These are phyloP conservation scores for Solanum lignicaule DNA, from an alignment of 257 asterid genomes.

Conservation along the genomic window DNA sequence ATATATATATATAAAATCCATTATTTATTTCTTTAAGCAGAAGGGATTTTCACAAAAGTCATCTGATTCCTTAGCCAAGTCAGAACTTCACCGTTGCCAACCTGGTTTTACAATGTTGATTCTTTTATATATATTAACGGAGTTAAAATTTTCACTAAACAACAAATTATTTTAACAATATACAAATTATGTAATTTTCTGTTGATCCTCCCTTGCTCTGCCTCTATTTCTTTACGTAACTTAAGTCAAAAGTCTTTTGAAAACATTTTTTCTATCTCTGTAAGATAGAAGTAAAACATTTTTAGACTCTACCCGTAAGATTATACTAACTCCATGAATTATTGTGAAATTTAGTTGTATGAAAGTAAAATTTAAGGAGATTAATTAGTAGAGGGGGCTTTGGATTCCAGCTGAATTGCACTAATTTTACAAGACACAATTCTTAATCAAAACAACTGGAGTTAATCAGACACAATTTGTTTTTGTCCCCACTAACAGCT, in stretches of 20 bases:
- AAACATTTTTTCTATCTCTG: neutral
- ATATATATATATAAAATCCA: neutral
- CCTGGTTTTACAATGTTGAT: conserved; percentile 10
- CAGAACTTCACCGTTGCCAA: conserved; percentile 5
- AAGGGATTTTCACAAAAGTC: neutral
- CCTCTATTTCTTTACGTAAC: neutral
- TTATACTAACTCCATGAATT: neutral
- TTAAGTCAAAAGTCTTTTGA: neutral
- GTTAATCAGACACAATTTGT: conserved; percentile 9
- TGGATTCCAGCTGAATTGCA: conserved; percentile 51
- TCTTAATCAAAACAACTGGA: conserved; percentile 10
- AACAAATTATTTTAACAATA: neutral
- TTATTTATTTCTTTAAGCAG: neutral
- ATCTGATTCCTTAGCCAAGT: conserved; percentile 9
- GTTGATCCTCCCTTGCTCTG: neutral
- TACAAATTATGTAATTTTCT: neutral
- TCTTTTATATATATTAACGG: too few relatives aligned
- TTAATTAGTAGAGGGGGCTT: conserved; percentile 6
- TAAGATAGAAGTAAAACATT: neutral
- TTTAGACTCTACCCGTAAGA: neutral
- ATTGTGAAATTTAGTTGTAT: neutral
- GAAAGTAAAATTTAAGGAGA: neutral
- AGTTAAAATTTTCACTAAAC: neutral
- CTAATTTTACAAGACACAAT: neutral
- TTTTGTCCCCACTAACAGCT: conserved; percentile 76